Conservation (phyloP, 306 rosid species). For the Prunus padus region DNA sequence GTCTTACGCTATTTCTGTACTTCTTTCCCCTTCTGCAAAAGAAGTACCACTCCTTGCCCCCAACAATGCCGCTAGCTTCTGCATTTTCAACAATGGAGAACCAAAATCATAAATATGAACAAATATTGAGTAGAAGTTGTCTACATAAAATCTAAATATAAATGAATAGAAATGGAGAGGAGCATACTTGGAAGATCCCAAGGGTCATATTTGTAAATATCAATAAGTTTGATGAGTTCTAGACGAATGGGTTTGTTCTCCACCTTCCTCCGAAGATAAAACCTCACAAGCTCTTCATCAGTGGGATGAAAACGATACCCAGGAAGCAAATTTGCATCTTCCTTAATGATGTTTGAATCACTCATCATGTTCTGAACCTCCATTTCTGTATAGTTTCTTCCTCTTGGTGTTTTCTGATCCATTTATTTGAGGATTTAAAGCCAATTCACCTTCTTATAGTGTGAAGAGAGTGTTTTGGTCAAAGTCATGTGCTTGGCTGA, state of each 20-base stretch:
- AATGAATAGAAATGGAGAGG: not conserved
- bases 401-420: conserved; percentile 5
- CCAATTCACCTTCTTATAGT: not conserved
- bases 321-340: conserved; percentile 16
- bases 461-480: conserved; percentile 7
- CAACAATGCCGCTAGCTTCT: conserved; percentile 28
- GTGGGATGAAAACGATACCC: conserved; percentile 37
- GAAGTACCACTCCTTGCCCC: conserved; percentile 42
- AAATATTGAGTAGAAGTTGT: not conserved
- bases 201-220: conserved; percentile 31
- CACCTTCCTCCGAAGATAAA: conserved; percentile 27
- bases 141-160: not conserved
- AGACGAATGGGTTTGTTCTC: conserved; percentile 24
- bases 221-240: conserved; percentile 27
- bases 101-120: not conserved
- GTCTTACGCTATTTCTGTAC: conserved; percentile 41
- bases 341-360: not conserved
- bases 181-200: conserved; percentile 35
- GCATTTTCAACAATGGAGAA: not conserved
- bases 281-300: conserved; percentile 32
- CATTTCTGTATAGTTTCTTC: conserved; percentile 8
- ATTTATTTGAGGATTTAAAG: not conserved
- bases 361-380: conserved; percentile 16
- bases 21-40: conserved; percentile 41
- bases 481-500: conserved; percentile 3